phyloP scores from a whole-genome alignment of 2,329 filamentous ascomycete genomes.

The Fusarium sterilihyphosum region DNA sequence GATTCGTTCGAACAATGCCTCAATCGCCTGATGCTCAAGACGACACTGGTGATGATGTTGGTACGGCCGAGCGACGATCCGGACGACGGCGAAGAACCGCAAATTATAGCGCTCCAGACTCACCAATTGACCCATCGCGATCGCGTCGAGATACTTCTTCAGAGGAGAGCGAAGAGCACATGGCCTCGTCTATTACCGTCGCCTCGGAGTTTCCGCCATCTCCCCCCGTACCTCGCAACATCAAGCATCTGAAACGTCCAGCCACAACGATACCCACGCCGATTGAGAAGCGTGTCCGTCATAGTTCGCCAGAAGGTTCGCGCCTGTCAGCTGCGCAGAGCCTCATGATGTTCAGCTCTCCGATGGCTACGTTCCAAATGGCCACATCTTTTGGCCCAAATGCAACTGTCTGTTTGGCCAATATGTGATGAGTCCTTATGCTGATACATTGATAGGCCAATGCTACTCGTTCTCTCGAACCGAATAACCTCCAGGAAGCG shows the following conservation, averaged over 20 bases:
- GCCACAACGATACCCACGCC: conserved; percentile 30
- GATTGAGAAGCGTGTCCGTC: conserved; percentile 39
- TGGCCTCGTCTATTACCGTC: conserved; percentile 42
- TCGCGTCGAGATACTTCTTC: conserved; percentile 35
- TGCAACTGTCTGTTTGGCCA: conserved; percentile 25
- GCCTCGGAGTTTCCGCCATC: conserved; percentile 41
- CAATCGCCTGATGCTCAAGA: conserved; percentile 39
- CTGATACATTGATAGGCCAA: conserved; percentile 19
- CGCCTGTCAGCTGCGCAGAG: conserved; percentile 43
- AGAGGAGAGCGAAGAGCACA: conserved; percentile 39
- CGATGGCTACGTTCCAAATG: conserved; percentile 45
- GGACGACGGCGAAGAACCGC: conserved; percentile 33
- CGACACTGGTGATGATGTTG: conserved; percentile 28
- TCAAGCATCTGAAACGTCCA: conserved; percentile 38
- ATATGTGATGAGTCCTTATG: background rate
- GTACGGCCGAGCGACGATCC: conserved; percentile 35
- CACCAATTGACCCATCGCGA: conserved; percentile 27
- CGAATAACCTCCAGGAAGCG: conserved; percentile 35
- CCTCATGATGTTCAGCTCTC: conserved; percentile 44
- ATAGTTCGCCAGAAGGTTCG: conserved; percentile 42
- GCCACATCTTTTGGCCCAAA: conserved; percentile 30
- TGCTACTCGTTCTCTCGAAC: conserved; percentile 33
- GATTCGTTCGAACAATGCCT: conserved; percentile 37
- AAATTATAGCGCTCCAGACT: conserved; percentile 35
- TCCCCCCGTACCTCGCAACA: conserved; percentile 36